These are phyloP conservation scores for Claviceps maximensis DNA, from an alignment of 2,329 filamentous ascomycete genomes.

Conservation along the genomic window DNA sequence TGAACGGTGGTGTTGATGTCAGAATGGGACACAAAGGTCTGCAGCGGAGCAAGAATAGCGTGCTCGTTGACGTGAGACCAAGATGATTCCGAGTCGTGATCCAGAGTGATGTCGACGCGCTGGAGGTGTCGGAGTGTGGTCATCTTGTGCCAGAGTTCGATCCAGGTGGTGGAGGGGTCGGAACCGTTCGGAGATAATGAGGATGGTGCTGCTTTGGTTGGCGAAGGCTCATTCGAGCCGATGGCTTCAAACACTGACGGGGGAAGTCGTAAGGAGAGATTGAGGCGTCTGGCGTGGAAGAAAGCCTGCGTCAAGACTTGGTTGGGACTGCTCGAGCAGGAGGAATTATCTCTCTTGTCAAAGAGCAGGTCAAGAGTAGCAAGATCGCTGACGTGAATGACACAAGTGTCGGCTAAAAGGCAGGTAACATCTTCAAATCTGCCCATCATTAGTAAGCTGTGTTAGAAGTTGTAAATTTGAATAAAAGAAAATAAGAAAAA, in stretches of 20 bases:
- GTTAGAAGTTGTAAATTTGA: neutral
- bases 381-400: constrained; percentile 2
- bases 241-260: constrained; percentile 1
- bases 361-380: constrained; percentile 1
- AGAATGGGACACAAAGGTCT: neutral
- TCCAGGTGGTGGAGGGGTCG: neutral
- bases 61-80: constrained; percentile 6
- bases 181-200: neutral
- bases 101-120: constrained; percentile 1
- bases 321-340: neutral
- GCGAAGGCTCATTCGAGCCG: neutral
- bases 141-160: constrained; percentile 1
- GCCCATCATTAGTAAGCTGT: neutral
- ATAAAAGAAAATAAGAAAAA: neutral
- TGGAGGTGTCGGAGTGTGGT: neutral
- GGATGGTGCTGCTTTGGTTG: neutral
- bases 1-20: neutral
- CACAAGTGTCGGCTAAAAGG: neutral
- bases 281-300: neutral
- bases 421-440: constrained; percentile 3
- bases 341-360: neutral
- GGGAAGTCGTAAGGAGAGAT: constrained; percentile 1
- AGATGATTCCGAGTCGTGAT: constrained; percentile 6
- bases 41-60: constrained; percentile 1
- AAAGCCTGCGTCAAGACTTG: neutral